Evolutionary conservation across 2,329 filamentous ascomycete species (phyloP).

Genomic region (Monosporascus sp.): DNA sequence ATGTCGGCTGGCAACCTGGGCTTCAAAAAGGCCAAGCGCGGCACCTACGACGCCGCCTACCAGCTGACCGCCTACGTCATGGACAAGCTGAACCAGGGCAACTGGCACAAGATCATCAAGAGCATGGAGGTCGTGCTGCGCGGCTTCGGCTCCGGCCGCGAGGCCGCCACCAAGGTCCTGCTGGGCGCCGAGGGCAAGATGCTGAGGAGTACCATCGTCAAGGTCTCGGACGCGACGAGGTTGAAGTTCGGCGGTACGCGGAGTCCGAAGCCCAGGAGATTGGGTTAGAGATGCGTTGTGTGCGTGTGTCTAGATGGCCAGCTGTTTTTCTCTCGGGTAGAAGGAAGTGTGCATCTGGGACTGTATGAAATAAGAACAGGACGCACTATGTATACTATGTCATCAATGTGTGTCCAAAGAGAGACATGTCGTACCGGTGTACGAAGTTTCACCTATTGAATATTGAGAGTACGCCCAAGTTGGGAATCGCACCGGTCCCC

Average conservation of each 20-base stretch:
- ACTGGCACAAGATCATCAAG: conserved; percentile 69
- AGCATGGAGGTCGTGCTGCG: conserved; percentile 74
- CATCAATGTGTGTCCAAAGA: not conserved
- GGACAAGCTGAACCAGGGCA: conserved; percentile 76
- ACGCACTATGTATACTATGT: not conserved
- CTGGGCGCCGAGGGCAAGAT: conserved; percentile 77
- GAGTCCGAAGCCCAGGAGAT: conserved; percentile 75
- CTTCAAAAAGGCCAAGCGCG: conserved; percentile 77
- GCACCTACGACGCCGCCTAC: conserved; percentile 85
- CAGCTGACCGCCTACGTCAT: conserved; percentile 82
- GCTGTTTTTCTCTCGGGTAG: not conserved
- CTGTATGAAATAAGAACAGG: not conserved
- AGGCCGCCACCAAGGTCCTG: conserved; percentile 84
- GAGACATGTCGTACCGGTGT: not conserved
- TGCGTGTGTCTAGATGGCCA: not conserved
- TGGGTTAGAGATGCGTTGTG: conserved; percentile 35
- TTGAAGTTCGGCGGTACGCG: conserved; percentile 95
- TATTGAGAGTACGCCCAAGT: not conserved
- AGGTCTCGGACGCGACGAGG: conserved; percentile 79
- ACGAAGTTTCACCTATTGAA: not conserved
- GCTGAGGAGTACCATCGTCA: conserved; percentile 68
- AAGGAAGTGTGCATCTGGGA: not conserved
- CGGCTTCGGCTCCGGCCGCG: conserved; percentile 81
- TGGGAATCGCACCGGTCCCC: not conserved
- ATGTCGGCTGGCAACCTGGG: conserved; percentile 82